phyloP scores from a whole-genome alignment of 2,329 filamentous ascomycete genomes.

The Ceratocystis alfenasii region DNA sequence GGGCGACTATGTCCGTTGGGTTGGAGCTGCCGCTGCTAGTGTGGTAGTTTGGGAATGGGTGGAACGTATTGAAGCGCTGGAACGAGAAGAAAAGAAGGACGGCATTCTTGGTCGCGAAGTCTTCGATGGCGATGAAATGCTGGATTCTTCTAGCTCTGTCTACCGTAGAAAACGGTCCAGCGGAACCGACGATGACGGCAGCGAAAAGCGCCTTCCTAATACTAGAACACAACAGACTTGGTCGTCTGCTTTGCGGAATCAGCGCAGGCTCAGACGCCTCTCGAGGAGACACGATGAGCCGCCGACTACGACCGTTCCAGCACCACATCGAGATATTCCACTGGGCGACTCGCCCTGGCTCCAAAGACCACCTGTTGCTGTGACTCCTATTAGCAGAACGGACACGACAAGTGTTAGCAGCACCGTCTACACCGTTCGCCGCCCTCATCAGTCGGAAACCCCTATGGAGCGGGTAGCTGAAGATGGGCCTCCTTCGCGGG shows the following conservation, averaged over 20 bases:
- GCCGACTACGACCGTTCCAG: slow-evolving; percentile 25
- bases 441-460: slow-evolving; percentile 45
- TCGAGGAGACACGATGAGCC: slow-evolving; percentile 21
- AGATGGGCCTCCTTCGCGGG: slow-evolving; percentile 11
- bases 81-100: slow-evolving; percentile 87
- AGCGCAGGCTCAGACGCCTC: slow-evolving; percentile 8
- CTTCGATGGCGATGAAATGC: slow-evolving; percentile 88
- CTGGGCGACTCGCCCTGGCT: slow-evolving; percentile 40
- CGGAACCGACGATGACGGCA: slow-evolving; percentile 16
- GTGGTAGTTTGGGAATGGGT: slow-evolving; percentile 99
- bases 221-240: neutral
- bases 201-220: slow-evolving; percentile 15
- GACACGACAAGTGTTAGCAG: slow-evolving; percentile 53
- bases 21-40: slow-evolving; percentile 85
- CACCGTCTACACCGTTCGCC: slow-evolving; percentile 51
- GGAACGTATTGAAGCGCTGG: slow-evolving; percentile 81
- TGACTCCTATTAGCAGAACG: slow-evolving; percentile 48
- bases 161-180: slow-evolving; percentile 24
- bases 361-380: slow-evolving; percentile 41
- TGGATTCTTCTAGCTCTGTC: slow-evolving; percentile 49
- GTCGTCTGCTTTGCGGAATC: slow-evolving; percentile 12
- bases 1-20: slow-evolving; percentile 94
- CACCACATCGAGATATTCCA: slow-evolving; percentile 33
- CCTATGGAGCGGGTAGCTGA: slow-evolving; percentile 20
- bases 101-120: slow-evolving; percentile 83